These are phyloP conservation scores for Phallus indusiatus DNA, from an alignment of 768 basidiomycete species.

Conservation along the genomic window DNA sequence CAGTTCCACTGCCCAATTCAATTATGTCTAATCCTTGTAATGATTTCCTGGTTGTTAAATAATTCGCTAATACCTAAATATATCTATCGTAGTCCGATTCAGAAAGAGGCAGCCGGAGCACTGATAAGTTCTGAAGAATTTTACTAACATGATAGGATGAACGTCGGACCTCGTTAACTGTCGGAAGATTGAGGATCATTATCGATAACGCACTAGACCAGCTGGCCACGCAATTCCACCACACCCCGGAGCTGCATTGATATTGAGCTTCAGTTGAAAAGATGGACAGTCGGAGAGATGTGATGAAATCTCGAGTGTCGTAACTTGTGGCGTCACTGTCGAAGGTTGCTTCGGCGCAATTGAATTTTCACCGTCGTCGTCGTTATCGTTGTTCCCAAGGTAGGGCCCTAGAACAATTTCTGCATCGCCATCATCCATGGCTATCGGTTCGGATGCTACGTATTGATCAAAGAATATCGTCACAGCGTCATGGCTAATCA, in stretches of 20 bases:
- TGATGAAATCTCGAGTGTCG: constrained; percentile 7
- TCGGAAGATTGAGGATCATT: not conserved
- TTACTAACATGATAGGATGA: not conserved
- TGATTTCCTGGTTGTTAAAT: constrained; percentile 49
- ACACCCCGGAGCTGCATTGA: constrained; percentile 82
- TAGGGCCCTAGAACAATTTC: not conserved
- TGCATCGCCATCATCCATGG: not conserved
- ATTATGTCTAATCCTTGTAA: constrained; percentile 52
- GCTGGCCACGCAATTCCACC: constrained; percentile 92
- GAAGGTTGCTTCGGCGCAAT: constrained; percentile 12
- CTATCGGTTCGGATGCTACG: not conserved
- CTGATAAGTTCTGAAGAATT: not conserved
- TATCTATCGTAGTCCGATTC: constrained; percentile 1
- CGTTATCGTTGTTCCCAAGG: not conserved
- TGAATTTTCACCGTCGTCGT: constrained; percentile 7
- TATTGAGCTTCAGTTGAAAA: constrained; percentile 31
- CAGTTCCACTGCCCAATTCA: constrained; percentile 88
- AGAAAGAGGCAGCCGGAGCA: not conserved
- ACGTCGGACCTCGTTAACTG: not conserved
- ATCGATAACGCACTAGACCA: constrained; percentile 37
- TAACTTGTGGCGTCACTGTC: constrained; percentile 11
- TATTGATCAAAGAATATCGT: no score
- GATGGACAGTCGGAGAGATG: constrained; percentile 6
- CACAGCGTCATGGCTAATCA: no score
- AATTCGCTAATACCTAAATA: constrained; percentile 64